phyloP scores from a whole-genome alignment of 192 early-diverging fungal species.

The Gaertneriomyces semiglobifer region DNA sequence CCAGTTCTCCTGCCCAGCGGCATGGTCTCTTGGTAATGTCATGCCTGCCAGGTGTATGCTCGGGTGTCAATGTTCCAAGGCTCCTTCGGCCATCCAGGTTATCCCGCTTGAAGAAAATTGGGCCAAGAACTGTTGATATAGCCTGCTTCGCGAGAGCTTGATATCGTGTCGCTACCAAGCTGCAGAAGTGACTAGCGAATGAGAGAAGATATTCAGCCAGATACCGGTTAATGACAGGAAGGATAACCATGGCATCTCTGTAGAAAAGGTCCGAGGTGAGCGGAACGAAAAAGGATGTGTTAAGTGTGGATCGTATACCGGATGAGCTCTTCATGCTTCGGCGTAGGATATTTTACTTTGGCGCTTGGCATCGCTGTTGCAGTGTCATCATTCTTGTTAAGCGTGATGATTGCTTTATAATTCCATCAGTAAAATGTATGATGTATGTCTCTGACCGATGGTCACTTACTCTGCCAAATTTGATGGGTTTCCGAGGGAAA shows the following conservation, averaged over 20 bases:
- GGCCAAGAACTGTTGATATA: neutral
- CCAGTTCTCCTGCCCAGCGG: neutral
- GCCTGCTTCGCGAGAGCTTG: neutral
- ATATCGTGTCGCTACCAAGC: neutral
- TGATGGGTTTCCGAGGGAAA: neutral
- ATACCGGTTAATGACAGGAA: conserved; percentile 3
- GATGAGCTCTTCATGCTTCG: neutral
- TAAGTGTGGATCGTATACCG: neutral
- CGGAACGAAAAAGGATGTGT: neutral
- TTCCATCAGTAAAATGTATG: too few relatives aligned
- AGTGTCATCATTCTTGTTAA: conserved; percentile 4
- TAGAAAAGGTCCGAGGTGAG: neutral
- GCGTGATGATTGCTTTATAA: neutral
- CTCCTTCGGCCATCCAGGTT: too few relatives aligned
- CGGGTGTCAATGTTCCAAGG: neutral
- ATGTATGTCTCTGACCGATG: too few relatives aligned
- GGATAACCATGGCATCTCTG: conserved; percentile 8
- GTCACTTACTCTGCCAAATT: conserved; percentile 1
- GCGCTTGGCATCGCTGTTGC: neutral
- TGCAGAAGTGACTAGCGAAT: neutral
- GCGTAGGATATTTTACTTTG: neutral
- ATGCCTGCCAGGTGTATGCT: neutral
- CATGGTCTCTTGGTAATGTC: neutral
- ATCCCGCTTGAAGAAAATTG: neutral
- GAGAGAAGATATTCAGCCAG: conserved; percentile 4